Evolutionary conservation across 1,284 basidiomycete species (phyloP).

Genomic region (Ceratobasidium sp.): DNA sequence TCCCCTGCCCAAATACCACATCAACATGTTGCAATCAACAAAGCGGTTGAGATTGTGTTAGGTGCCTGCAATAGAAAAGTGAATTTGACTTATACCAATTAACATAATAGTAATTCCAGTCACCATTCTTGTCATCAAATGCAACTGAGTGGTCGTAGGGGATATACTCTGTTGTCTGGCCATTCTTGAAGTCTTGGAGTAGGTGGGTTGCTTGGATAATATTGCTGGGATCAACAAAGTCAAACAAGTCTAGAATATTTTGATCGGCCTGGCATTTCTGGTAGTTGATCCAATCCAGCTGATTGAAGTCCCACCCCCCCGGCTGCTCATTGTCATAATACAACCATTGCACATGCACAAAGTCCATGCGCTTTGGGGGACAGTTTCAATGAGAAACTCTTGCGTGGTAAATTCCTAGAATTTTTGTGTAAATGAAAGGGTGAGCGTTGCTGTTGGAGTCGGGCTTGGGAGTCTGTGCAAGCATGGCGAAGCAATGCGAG

Average conservation of each 20-base stretch:
- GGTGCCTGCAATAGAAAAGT: not conserved
- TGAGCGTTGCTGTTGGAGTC: constrained; percentile 35
- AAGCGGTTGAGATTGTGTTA: constrained; percentile 38
- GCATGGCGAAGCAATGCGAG: constrained; percentile 47
- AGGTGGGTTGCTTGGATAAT: constrained; percentile 27
- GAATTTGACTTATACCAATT: constrained; percentile 41
- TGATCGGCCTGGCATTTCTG: not conserved
- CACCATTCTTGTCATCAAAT: constrained; percentile 34
- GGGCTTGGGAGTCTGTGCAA: constrained; percentile 42
- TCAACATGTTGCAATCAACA: constrained; percentile 46
- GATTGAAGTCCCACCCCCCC: constrained; percentile 14
- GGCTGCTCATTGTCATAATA: constrained; percentile 27
- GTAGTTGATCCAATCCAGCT: constrained; percentile 4
- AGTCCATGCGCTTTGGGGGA: constrained; percentile 40
- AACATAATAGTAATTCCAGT: constrained; percentile 42
- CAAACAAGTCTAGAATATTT: constrained; percentile 30
- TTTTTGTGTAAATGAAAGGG: constrained; percentile 50
- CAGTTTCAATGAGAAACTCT: not conserved
- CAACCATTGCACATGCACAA: constrained; percentile 48
- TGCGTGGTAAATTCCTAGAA: constrained; percentile 51
- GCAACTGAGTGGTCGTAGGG: not conserved
- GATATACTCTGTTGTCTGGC: not conserved
- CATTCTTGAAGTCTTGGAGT: constrained; percentile 21
- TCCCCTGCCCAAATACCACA: constrained; percentile 43
- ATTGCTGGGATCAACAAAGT: constrained; percentile 34